Conservation (phyloP, 2,329 filamentous ascomycete genomes). For the Pseudocercospora fuligena region DNA sequence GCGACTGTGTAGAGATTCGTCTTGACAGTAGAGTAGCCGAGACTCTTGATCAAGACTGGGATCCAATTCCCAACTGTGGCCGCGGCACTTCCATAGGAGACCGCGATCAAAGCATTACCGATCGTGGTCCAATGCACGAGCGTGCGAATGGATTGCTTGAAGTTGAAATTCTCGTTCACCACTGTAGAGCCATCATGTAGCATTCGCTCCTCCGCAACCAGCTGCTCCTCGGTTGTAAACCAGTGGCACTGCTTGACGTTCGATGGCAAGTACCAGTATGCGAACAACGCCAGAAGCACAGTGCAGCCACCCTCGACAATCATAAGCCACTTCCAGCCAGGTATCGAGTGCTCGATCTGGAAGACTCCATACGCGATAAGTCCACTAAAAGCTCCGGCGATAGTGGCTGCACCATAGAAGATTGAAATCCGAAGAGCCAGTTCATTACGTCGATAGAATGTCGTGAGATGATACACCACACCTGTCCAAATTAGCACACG, state of each 20-base stretch:
- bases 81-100: not conserved
- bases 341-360: constrained; percentile 1
- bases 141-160: not conserved
- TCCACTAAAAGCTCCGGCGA: constrained; percentile 2
- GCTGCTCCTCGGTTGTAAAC: constrained; percentile 3
- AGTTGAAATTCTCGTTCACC: not conserved
- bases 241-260: constrained; percentile 5
- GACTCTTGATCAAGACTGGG: constrained; percentile 2
- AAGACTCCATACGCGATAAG: constrained; percentile 5
- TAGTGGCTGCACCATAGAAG: constrained; percentile 1
- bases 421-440: not conserved
- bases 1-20: constrained; percentile 5
- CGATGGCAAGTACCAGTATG: constrained; percentile 3
- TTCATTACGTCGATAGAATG: not conserved
- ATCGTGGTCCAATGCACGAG: constrained; percentile 7
- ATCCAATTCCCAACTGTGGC: constrained; percentile 6
- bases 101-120: constrained; percentile 1
- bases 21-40: not conserved
- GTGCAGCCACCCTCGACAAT: not conserved
- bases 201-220: constrained; percentile 5
- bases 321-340: constrained; percentile 8
- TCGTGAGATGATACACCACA: constrained; percentile 5
- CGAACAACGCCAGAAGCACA: not conserved
- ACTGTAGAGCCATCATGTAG: not conserved
- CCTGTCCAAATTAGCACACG: not conserved